These are phyloP conservation scores for Bimuria novae-zelandiae DNA, from an alignment of 2,329 filamentous ascomycete species.

Conservation along the genomic window DNA sequence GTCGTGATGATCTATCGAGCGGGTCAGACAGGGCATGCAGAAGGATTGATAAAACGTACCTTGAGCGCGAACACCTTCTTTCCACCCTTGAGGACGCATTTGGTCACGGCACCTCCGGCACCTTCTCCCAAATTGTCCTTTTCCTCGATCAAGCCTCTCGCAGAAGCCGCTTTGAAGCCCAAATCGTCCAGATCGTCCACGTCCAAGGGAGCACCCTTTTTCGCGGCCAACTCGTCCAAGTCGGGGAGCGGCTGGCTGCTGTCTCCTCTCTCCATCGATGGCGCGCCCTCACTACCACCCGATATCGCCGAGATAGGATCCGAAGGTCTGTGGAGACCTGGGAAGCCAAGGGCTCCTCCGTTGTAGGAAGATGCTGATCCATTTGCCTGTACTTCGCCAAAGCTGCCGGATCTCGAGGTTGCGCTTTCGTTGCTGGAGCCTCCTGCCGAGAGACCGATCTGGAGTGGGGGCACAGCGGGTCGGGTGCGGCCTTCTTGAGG, in stretches of 20 bases:
- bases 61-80: constrained; percentile 97
- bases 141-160: constrained; percentile 85
- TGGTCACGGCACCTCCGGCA: constrained; percentile 92
- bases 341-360: constrained; percentile 80
- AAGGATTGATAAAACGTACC: constrained; percentile 56
- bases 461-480: constrained; percentile 58
- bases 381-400: constrained; percentile 77
- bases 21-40: constrained; percentile 15
- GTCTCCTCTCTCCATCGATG: constrained; percentile 76
- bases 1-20: constrained; percentile 81
- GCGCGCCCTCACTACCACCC: constrained; percentile 69
- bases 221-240: constrained; percentile 79
- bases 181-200: constrained; percentile 95
- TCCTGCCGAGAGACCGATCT: constrained; percentile 65
- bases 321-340: constrained; percentile 67
- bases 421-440: constrained; percentile 81
- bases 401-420: constrained; percentile 83
- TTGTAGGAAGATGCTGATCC: constrained; percentile 83
- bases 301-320: constrained; percentile 91
- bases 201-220: constrained; percentile 82
- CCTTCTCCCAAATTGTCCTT: constrained; percentile 90
- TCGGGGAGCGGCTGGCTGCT: constrained; percentile 77
- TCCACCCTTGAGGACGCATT: constrained; percentile 84
- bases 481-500: constrained; percentile 69
- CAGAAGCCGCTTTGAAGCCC: constrained; percentile 90